phyloP scores from a whole-genome alignment of 306 rosid genomes.

The Prunus kanzakura region DNA sequence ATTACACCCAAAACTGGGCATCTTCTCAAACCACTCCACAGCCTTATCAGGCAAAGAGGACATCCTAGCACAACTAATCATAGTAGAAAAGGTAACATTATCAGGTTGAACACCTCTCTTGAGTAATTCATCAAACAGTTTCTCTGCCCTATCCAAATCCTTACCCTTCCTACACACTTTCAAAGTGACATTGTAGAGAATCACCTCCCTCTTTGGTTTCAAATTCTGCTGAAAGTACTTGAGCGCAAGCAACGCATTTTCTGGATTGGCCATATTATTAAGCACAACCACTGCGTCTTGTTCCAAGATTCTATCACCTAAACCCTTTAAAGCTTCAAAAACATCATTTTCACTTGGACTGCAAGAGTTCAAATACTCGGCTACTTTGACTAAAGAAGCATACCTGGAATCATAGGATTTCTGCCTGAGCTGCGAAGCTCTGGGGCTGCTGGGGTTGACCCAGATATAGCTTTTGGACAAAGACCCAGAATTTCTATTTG shows the following conservation, averaged over 20 bases:
- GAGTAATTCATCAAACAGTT: conserved; percentile 76
- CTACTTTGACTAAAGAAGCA: conserved; percentile 40
- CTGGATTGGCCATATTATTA: conserved; percentile 50
- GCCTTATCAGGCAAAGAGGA: conserved; percentile 52
- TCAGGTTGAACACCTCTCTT: conserved; percentile 65
- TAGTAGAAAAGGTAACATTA: conserved; percentile 67
- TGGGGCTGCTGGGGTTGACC: conserved; percentile 91
- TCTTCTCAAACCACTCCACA: conserved; percentile 83
- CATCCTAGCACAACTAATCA: conserved; percentile 65
- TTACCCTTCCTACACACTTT: conserved; percentile 52
- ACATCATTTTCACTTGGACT: conserved; percentile 44
- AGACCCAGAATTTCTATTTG: conserved; percentile 38
- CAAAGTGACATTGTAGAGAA: conserved; percentile 69
- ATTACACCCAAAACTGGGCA: conserved; percentile 54
- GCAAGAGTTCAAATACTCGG: conserved; percentile 56
- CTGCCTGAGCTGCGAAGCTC: conserved; percentile 61
- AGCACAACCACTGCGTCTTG: conserved; percentile 57
- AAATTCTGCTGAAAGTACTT: conserved; percentile 41
- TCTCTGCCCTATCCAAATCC: conserved; percentile 68
- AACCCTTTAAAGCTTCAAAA: conserved; percentile 29
- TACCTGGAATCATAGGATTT: conserved; percentile 64
- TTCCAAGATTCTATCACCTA: conserved; percentile 42
- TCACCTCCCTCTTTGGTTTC: conserved; percentile 34
- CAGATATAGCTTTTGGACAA: conserved; percentile 51
- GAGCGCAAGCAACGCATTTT: conserved; percentile 50